Evolutionary conservation across 2,329 filamentous ascomycete species (phyloP).

Genomic region (Myriangium duriaei): DNA sequence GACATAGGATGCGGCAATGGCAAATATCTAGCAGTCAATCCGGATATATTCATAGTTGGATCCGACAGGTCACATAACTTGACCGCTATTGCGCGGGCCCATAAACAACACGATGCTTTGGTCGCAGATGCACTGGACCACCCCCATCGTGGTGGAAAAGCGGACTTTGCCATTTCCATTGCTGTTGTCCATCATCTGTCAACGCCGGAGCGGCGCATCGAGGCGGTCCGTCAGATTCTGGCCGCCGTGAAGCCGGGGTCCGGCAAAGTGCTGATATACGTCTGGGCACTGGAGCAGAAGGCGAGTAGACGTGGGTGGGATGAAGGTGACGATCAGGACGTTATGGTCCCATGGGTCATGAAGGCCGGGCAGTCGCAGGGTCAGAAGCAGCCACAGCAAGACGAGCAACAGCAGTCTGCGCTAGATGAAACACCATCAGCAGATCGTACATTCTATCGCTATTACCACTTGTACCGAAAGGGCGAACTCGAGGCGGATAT

Average conservation of each 20-base stretch:
- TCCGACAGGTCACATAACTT: slow-evolving; percentile 65
- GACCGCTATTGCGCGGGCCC: slow-evolving; percentile 43
- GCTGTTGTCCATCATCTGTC: slow-evolving; percentile 91
- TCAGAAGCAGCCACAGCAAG: slow-evolving; percentile 13
- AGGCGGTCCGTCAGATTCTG: slow-evolving; percentile 60
- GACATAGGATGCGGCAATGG: slow-evolving; percentile 96
- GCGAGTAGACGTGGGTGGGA: slow-evolving; percentile 80
- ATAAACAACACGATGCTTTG: slow-evolving; percentile 52
- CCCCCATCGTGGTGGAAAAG: slow-evolving; percentile 54
- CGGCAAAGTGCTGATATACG: slow-evolving; percentile 70
- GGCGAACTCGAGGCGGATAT: slow-evolving; percentile 81
- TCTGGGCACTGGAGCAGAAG: slow-evolving; percentile 92
- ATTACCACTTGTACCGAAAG: slow-evolving; percentile 84
- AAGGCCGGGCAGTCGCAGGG: slow-evolving; percentile 21
- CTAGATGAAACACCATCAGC: slow-evolving; percentile 19
- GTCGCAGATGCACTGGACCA: slow-evolving; percentile 76
- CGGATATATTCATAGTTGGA: slow-evolving; percentile 63
- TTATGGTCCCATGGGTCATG: slow-evolving; percentile 92
- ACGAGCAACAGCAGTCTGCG: too few relatives aligned
- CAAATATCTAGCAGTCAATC: slow-evolving; percentile 79
- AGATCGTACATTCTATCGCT: slow-evolving; percentile 63
- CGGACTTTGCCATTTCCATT: slow-evolving; percentile 88
- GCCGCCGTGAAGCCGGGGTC: slow-evolving; percentile 41
- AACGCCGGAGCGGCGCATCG: slow-evolving; percentile 57
- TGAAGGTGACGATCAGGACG: slow-evolving; percentile 70